Percentiles rank a stretch among this genome's conserved stretches.
Evolutionary conservation across 2,329 filamentous ascomycete genomes (phyloP).

Genomic region (Diaporthe longicolla): DNA sequence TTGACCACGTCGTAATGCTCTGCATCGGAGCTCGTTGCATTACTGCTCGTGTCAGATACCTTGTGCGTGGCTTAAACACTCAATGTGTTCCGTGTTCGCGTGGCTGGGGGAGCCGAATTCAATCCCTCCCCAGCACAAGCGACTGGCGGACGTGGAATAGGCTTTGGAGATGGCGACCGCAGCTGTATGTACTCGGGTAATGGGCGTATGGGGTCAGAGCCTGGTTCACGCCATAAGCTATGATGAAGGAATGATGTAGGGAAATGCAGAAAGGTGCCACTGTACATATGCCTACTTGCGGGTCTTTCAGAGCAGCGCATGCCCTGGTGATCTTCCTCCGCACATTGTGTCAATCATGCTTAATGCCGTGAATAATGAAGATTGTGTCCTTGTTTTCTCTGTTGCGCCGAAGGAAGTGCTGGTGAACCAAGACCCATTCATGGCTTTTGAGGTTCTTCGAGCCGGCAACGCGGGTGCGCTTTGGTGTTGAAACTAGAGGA

Average conservation of each 20-base stretch:
- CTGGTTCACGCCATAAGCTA: background rate
- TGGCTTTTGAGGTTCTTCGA: background rate
- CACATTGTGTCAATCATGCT: background rate
- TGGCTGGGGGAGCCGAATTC: no score
- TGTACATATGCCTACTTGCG: background rate
- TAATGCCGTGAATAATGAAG: background rate
- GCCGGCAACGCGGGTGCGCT: background rate
- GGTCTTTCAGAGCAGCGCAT: background rate
- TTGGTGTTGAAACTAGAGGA: background rate
- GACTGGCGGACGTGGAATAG: background rate
- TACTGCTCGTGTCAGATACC: background rate
- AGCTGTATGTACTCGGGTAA: background rate
- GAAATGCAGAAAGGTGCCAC: background rate
- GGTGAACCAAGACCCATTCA: background rate
- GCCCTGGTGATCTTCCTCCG: background rate
- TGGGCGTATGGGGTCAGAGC: background rate
- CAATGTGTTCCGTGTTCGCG: background rate
- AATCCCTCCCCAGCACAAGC: background rate
- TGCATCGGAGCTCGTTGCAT: background rate
- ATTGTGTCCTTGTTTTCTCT: background rate
- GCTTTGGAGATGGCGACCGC: background rate
- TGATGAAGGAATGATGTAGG: no score
- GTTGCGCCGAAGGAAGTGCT: background rate
- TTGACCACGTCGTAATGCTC: background rate
- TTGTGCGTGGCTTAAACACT: background rate